Base-by-base conservation (phyloP, 1,139 yeast species). In the Geotrichum restrictum region DNA sequence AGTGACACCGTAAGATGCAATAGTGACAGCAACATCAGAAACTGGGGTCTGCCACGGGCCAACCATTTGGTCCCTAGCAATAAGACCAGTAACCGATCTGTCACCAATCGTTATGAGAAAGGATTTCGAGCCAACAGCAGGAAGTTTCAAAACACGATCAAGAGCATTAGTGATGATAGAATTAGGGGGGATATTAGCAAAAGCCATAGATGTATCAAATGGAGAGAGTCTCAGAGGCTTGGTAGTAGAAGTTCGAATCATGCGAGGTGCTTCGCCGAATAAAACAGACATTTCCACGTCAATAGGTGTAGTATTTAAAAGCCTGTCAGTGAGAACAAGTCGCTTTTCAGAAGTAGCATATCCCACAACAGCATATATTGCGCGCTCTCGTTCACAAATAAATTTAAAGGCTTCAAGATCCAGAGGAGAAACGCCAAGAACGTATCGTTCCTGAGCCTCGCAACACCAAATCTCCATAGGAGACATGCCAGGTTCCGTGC, bases 21-120 rank as follows among this genome's bases (percentile, higher is more conserved):
- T 85, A 18, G 98, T 91, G 53, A 93, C 97, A 70, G 96, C 98
- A 54, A 91, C 98, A 69, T 94, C 98, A n/a, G 98, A 94, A 24
- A 94, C 98, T 42, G 99, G 98, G 3, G 86, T 91, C 76, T 94
- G 99, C 98, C 98, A 94, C 65, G 98, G 98, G 44, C 99, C 99
- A 56, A 94, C 98, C 85, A 91, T 85, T 74, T 93, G 99, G 69
- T 94, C 99, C 68, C 98, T 84, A 65, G 95, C 98, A 58, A 93
- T 87, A 62, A 93, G 79, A 48, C 99, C 99, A 39, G 98, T 93
- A 57, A 94, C 93, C 29, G 94, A 80, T 73, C 98, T 83, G 69
- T 94, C 98, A 70, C 97, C 98, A 69, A 94, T 94, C n/a, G 98
- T 93, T 67, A 94, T 87, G 65, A 94, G 78, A 77, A 94, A 94